phyloP scores from a whole-genome alignment of 352 stramenopile genomes.

The Globisporangium canariense region DNA sequence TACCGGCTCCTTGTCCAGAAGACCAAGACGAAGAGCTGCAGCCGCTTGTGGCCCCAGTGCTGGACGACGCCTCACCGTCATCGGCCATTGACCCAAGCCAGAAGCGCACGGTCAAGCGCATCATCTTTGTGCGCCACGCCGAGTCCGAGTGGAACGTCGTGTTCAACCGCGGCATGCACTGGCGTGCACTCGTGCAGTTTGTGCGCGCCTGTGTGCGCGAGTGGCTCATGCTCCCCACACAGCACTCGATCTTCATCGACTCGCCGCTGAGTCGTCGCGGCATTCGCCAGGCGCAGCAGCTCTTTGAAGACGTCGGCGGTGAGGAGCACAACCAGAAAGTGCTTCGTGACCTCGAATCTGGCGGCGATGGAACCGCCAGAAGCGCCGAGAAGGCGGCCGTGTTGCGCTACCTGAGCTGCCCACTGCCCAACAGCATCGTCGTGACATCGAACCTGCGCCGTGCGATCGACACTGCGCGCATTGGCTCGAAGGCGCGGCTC shows the following conservation, averaged over 20 bases:
- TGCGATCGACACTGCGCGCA: slow-evolving; percentile 75
- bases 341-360: slow-evolving; percentile 12
- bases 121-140: slow-evolving; percentile 84
- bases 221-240: slow-evolving; percentile 61
- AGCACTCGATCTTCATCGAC: slow-evolving; percentile 82
- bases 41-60: not conserved
- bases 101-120: slow-evolving; percentile 32
- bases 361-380: slow-evolving; percentile 16
- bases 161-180: slow-evolving; percentile 77
- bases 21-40: not conserved
- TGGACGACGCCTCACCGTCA: not conserved
- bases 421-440: slow-evolving; percentile 54
- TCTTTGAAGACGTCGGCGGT: slow-evolving; percentile 30
- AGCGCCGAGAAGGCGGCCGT: slow-evolving; percentile 24
- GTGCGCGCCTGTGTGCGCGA: slow-evolving; percentile 56
- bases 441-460: slow-evolving; percentile 73
- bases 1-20: not conserved
- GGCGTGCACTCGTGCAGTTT: slow-evolving; percentile 39
- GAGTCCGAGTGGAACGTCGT: slow-evolving; percentile 89
- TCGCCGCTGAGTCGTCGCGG: slow-evolving; percentile 72
- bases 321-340: not conserved
- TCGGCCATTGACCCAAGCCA: not conserved
- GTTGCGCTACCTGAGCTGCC: slow-evolving; percentile 44
- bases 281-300: slow-evolving; percentile 46
- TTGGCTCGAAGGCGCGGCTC: slow-evolving; percentile 64